Conservation (phyloP, 2,329 filamentous ascomycete species). For the Metarhizium humberi region DNA sequence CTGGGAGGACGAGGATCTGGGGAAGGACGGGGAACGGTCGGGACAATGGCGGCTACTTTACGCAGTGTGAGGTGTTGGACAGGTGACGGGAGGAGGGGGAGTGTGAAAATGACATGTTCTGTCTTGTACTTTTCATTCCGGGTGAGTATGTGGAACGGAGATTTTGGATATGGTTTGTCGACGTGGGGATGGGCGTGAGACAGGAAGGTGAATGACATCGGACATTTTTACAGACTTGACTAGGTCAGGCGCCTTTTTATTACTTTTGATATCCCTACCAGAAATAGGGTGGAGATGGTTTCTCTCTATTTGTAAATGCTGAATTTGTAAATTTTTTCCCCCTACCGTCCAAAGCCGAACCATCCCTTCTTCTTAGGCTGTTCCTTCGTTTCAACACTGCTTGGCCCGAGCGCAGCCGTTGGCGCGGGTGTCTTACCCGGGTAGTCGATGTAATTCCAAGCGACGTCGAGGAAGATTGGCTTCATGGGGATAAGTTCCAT, state of each 20-base stretch:
- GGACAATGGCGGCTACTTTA: no score
- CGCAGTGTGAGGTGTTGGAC: not conserved
- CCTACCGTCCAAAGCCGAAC: conserved; percentile 60
- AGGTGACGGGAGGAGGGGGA: not conserved
- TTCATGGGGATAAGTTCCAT: conserved; percentile 81
- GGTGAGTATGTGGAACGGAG: not conserved
- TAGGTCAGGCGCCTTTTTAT: not conserved
- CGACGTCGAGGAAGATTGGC: conserved; percentile 90
- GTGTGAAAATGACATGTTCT: not conserved
- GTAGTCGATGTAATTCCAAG: conserved; percentile 96
- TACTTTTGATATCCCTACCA: not conserved
- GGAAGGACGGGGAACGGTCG: no score
- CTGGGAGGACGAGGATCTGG: no score
- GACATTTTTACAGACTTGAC: not conserved
- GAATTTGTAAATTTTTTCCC: not conserved
- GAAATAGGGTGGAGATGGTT: not conserved
- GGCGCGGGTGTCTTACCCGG: conserved; percentile 44
- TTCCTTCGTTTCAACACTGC: conserved; percentile 20
- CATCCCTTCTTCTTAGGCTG: conserved; percentile 58
- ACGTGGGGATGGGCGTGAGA: not conserved
- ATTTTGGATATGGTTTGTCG: no score
- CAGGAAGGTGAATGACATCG: not conserved
- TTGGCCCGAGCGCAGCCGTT: conserved; percentile 1
- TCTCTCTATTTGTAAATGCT: conserved; percentile 9
- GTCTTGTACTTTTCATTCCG: not conserved